Percentiles rank a stretch among this genome's conserved stretches.
These are phyloP conservation scores for Geotrichum citri-aurantii DNA, from an alignment of 1,139 yeast genomes.

Conservation along the genomic window DNA sequence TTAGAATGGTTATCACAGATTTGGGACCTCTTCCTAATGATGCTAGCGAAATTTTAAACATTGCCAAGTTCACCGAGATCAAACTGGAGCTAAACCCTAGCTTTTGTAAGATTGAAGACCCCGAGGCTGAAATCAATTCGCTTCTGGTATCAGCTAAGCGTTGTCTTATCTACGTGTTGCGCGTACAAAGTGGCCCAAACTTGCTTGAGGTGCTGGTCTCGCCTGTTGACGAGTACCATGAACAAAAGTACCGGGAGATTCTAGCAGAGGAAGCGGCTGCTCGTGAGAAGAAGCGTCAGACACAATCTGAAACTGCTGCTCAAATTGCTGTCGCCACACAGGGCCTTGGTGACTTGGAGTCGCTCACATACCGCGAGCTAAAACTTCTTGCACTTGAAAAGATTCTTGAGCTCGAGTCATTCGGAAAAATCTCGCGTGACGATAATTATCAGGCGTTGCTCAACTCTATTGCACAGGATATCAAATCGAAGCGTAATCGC, in stretches of 20 bases:
- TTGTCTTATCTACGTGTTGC: constrained; percentile 68
- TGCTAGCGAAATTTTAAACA: constrained; percentile 41
- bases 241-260: constrained; percentile 52
- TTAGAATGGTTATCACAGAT: constrained; percentile 43
- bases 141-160: constrained; percentile 76
- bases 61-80: constrained; percentile 39
- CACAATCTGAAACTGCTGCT: background rate
- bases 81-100: constrained; percentile 41
- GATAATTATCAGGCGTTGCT: constrained; percentile 74
- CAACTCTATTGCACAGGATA: constrained; percentile 80
- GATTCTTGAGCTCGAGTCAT: constrained; percentile 65
- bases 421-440: constrained; percentile 59
- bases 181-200: constrained; percentile 70
- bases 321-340: constrained; percentile 26
- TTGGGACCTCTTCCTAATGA: constrained; percentile 42
- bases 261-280: constrained; percentile 43
- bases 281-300: constrained; percentile 15
- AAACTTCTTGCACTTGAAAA: constrained; percentile 73
- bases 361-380: constrained; percentile 63
- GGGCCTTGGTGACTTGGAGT: constrained; percentile 48
- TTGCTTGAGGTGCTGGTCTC: constrained; percentile 68
- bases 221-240: constrained; percentile 65
- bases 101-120: constrained; percentile 38
- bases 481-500: constrained; percentile 69
- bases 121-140: constrained; percentile 40